phyloP scores from a whole-genome alignment of 2,329 filamentous ascomycete species.

The Talaromyces rugulosus region DNA sequence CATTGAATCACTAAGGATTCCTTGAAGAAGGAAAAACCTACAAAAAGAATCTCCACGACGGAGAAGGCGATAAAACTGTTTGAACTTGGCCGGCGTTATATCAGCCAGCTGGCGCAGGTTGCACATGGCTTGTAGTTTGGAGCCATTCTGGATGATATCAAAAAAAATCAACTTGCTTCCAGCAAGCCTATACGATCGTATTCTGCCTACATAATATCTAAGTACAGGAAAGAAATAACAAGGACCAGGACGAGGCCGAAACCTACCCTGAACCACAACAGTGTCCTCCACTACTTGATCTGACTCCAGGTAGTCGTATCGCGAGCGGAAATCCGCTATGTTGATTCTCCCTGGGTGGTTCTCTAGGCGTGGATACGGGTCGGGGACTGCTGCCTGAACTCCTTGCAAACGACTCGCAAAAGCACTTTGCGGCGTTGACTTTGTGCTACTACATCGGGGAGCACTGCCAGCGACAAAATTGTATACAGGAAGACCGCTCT shows the following conservation, averaged over 20 bases:
- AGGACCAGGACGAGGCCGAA: slow-evolving; percentile 17
- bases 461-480: background rate
- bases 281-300: slow-evolving; percentile 36
- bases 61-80: slow-evolving; percentile 60
- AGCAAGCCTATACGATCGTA: slow-evolving; percentile 65
- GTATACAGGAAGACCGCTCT: background rate
- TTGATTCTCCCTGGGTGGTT: slow-evolving; percentile 27
- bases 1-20: background rate
- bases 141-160: slow-evolving; percentile 69
- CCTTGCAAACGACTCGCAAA: slow-evolving; percentile 35
- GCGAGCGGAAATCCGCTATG: slow-evolving; percentile 33
- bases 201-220: slow-evolving; percentile 59
- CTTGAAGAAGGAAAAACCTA: slow-evolving; percentile 43
- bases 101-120: slow-evolving; percentile 51
- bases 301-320: slow-evolving; percentile 32
- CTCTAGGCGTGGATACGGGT: slow-evolving; percentile 37
- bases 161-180: slow-evolving; percentile 81
- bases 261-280: slow-evolving; percentile 43
- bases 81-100: slow-evolving; percentile 45
- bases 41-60: slow-evolving; percentile 80
- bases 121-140: slow-evolving; percentile 71
- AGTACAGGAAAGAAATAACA: slow-evolving; percentile 24
- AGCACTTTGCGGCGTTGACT: slow-evolving; percentile 27
- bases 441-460: slow-evolving; percentile 22
- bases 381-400: slow-evolving; percentile 28